phyloP scores from a whole-genome alignment of 345 rosid genomes.

The Jatropha curcas region DNA sequence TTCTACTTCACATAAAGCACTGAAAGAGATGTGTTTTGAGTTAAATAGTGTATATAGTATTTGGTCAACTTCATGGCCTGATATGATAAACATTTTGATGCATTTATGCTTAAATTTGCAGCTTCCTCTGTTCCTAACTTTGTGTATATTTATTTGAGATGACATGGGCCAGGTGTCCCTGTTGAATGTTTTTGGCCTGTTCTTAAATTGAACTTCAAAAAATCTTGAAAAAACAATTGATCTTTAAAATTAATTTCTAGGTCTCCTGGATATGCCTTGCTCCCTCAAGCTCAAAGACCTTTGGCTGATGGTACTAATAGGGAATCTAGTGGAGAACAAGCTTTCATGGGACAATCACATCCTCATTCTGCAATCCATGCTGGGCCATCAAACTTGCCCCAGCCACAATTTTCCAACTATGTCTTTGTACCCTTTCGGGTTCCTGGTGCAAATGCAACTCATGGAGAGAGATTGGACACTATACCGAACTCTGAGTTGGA shows the following conservation, averaged over 20 bases:
- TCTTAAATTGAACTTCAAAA: too few species aligned
- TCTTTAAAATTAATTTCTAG: slow-evolving; percentile 26
- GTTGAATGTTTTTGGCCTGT: background rate
- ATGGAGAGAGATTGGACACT: slow-evolving; percentile 27
- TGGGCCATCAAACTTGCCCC: slow-evolving; percentile 30
- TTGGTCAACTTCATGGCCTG: background rate
- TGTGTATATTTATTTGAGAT: background rate
- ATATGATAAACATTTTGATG: background rate
- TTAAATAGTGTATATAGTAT: background rate
- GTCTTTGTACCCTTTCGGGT: slow-evolving; percentile 47
- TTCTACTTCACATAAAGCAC: background rate
- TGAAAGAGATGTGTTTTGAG: background rate
- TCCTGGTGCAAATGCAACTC: slow-evolving; percentile 27
- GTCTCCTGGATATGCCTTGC: slow-evolving; percentile 59
- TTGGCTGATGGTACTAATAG: slow-evolving; percentile 25
- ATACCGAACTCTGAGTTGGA: slow-evolving; percentile 42
- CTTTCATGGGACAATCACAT: slow-evolving; percentile 31
- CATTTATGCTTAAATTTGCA: background rate
- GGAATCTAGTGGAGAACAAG: slow-evolving; percentile 34
- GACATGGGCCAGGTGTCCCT: background rate
- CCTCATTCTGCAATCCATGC: slow-evolving; percentile 28
- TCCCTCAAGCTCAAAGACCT: slow-evolving; percentile 35
- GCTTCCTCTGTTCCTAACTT: background rate
- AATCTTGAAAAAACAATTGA: too few species aligned
- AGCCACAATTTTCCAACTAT: slow-evolving; percentile 33